phyloP scores from a whole-genome alignment of 164 flowering plant genomes.

The Magnolia officinalis region DNA sequence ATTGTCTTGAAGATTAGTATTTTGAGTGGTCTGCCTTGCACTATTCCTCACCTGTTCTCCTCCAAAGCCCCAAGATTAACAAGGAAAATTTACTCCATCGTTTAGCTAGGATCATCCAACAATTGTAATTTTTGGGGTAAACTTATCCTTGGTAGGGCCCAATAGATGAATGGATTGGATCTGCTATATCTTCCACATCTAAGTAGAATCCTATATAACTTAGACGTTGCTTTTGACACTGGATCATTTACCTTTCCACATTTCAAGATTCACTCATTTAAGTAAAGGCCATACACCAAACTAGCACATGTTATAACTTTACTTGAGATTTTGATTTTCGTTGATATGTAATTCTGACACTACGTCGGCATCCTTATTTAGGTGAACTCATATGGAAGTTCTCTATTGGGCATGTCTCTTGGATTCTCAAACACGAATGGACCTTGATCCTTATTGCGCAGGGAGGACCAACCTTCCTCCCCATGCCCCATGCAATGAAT shows the following conservation, averaged over 20 bases:
- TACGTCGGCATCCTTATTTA: slow-evolving; percentile 16
- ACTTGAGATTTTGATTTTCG: background rate
- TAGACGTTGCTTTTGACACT: too few relatives aligned
- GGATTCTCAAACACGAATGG: slow-evolving; percentile 32
- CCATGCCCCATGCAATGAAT: slow-evolving; percentile 35
- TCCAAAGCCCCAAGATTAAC: too few relatives aligned
- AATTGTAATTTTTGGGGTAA: too few relatives aligned
- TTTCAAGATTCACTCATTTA: background rate
- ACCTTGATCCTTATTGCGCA: slow-evolving; percentile 53
- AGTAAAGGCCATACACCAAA: background rate
- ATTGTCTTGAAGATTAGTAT: too few relatives aligned
- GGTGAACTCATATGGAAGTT: slow-evolving; percentile 57
- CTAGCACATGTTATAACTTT: background rate
- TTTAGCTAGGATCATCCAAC: too few relatives aligned
- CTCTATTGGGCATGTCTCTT: slow-evolving; percentile 54
- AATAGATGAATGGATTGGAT: too few relatives aligned
- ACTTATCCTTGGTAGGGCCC: too few relatives aligned
- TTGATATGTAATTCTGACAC: background rate
- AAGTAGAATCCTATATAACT: too few relatives aligned
- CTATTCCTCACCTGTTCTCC: too few relatives aligned
- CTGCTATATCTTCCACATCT: too few relatives aligned
- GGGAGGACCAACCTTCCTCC: slow-evolving; percentile 21
- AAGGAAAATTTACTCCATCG: too few relatives aligned
- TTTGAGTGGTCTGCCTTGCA: too few relatives aligned
- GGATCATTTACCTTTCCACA: background rate